Conservation (phyloP, 2,329 filamentous ascomycete species). For the Trichoderma hamatum region DNA sequence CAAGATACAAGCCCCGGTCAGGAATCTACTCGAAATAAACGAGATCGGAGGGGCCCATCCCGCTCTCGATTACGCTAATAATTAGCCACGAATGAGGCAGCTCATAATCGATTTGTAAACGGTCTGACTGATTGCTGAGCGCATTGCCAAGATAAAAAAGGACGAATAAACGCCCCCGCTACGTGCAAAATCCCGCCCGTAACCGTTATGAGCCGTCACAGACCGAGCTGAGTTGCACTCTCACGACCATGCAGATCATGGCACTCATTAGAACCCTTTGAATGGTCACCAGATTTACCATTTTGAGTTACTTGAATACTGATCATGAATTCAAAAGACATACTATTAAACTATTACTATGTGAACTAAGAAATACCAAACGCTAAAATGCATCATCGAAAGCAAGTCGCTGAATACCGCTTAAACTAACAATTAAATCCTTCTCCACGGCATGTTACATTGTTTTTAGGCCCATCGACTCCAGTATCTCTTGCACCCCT, state of each 20-base stretch:
- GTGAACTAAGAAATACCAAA: not conserved
- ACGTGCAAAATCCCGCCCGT: not conserved
- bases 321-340: not conserved
- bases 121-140: not conserved
- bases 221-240: not conserved
- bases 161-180: not conserved
- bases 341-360: not conserved
- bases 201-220: slow-evolving; percentile 18
- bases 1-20: not conserved
- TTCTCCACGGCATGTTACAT: not conserved
- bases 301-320: not conserved
- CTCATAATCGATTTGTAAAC: not conserved
- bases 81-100: not conserved
- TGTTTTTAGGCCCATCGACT: slow-evolving; percentile 5
- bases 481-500: slow-evolving; percentile 42
- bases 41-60: slow-evolving; percentile 9
- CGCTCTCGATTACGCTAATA: not conserved
- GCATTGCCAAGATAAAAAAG: not conserved
- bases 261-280: not conserved
- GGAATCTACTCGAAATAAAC: not conserved
- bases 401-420: not conserved
- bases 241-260: not conserved
- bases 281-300: not conserved
- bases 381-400: not conserved
- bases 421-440: not conserved